Evolutionary conservation across 768 basidiomycete genomes (phyloP).

Genomic region (Naganishia onofrii): DNA sequence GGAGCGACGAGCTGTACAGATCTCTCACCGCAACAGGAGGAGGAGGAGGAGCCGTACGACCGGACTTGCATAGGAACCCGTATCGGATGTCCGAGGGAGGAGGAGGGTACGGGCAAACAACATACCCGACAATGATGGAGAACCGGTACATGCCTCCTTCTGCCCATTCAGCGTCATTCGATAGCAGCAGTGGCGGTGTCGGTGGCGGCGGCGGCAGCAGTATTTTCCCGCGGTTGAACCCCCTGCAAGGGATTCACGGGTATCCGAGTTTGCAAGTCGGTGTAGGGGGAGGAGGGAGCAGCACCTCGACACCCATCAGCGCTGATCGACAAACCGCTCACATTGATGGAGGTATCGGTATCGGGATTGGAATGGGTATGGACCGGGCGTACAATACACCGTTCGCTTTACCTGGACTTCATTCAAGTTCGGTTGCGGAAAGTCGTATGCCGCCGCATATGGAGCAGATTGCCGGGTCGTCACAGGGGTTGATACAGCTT

Average conservation of each 20-base stretch:
- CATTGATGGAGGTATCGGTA: too few species aligned
- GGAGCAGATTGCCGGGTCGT: background rate
- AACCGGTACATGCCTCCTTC: slow-evolving; percentile 9
- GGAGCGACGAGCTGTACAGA: background rate
- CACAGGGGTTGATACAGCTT: background rate
- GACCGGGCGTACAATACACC: slow-evolving; percentile 3
- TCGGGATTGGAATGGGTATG: background rate
- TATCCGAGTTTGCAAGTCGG: background rate
- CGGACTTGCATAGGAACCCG: slow-evolving; percentile 2
- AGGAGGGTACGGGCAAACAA: background rate
- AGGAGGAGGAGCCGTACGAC: background rate
- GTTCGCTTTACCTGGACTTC: slow-evolving; percentile 9
- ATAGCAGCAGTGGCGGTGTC: too few species aligned
- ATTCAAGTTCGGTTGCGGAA: slow-evolving; percentile 1
- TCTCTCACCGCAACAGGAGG: background rate
- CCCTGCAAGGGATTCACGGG: slow-evolving; percentile 1
- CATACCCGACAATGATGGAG: background rate
- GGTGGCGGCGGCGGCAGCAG: too few species aligned
- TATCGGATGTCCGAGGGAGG: slow-evolving; percentile 5
- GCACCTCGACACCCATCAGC: slow-evolving; percentile 8
- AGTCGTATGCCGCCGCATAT: slow-evolving; percentile 18
- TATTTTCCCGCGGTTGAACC: slow-evolving; percentile 3
- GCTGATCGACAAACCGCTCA: slow-evolving; percentile 6
- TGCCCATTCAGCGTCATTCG: background rate
- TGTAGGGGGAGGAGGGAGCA: background rate